phyloP scores from a whole-genome alignment of 306 rosid species.

The Clitoria ternatea region DNA sequence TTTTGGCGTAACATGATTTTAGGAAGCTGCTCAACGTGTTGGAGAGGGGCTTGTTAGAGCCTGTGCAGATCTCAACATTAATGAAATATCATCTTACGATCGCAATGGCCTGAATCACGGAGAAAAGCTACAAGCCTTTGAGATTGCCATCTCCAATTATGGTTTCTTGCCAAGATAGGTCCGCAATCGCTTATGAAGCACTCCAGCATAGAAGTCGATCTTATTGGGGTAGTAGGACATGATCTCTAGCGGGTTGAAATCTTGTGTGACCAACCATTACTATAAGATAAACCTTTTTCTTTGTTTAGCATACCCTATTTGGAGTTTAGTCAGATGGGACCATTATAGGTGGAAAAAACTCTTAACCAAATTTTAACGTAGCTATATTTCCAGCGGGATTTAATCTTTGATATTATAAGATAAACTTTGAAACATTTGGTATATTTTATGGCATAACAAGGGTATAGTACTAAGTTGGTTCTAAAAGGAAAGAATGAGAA shows the following conservation, averaged over 20 bases:
- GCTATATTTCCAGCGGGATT: too few species aligned
- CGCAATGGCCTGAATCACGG: slow-evolving; percentile 71
- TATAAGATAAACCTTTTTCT: too few species aligned
- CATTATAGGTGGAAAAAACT: too few species aligned
- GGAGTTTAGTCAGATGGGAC: too few species aligned
- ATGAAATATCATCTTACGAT: slow-evolving; percentile 72
- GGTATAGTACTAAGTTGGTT: not conserved
- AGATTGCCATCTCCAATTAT: slow-evolving; percentile 52
- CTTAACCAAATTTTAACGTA: too few species aligned
- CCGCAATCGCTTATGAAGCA: not conserved
- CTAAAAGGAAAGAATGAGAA: not conserved
- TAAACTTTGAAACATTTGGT: not conserved
- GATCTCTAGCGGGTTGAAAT: not conserved
- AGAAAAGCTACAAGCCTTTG: slow-evolving; percentile 67
- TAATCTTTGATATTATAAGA: too few species aligned
- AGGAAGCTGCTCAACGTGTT: slow-evolving; percentile 83
- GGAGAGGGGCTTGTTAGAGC: slow-evolving; percentile 73
- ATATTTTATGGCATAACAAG: not conserved
- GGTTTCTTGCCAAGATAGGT: slow-evolving; percentile 70
- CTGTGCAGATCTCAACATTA: slow-evolving; percentile 56
- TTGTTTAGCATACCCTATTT: too few species aligned
- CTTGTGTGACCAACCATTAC: not conserved
- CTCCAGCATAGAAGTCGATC: not conserved
- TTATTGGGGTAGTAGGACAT: not conserved
- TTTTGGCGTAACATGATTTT: not conserved